Base-by-base conservation (phyloP, 2,329 filamentous ascomycete species). In the Penicillium sp. region DNA sequence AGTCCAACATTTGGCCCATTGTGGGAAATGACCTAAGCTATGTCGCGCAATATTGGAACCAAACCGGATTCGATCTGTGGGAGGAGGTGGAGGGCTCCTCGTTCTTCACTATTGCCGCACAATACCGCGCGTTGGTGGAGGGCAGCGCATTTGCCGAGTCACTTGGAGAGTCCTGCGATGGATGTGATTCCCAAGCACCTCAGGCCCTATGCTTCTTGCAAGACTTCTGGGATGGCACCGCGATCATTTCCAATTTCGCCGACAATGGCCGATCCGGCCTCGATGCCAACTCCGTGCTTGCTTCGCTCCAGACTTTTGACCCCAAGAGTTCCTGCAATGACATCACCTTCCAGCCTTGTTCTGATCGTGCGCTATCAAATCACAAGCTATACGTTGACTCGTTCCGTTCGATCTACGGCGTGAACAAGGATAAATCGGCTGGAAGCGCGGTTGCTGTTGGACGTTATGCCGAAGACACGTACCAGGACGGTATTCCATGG, bases 401-500 rank as follows among this genome's bases (percentile, higher is more conserved):
- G 0, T 93, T 94, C 79, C 84, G 90, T 19, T 73, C 79, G 0
- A 76, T 87, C 53, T 92, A 92, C 70, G 66, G 72, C 13, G 79
- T 93, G 73, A 73, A 75, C 44, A 56, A 60, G 4, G 68, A 65
- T 7, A 65, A 68, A 10, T 47, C 56, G 4, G 53, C 57, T 7
- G 68, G 67, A 3, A 44, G 53, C 10, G 69, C 68, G 14, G 73
- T 79, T 27, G 74, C 78, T 2, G 71, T 79, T 10, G 86, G 88
- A 40, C 79, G 87, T 50, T 90, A 90, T 67, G 73, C 84, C 0
- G 87, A 90, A 69, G 89, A 95, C 62, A 73, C 78, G 4, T 94
- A 93, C 73, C 88, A 86, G 70, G 84, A 84, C 56, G 89, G 89
- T 1, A 91, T 94, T 70, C 90, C 90, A 1, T 94, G 90, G 90